phyloP scores from a whole-genome alignment of 2,329 filamentous ascomycete species.

The Amauroascus verrucosus region DNA sequence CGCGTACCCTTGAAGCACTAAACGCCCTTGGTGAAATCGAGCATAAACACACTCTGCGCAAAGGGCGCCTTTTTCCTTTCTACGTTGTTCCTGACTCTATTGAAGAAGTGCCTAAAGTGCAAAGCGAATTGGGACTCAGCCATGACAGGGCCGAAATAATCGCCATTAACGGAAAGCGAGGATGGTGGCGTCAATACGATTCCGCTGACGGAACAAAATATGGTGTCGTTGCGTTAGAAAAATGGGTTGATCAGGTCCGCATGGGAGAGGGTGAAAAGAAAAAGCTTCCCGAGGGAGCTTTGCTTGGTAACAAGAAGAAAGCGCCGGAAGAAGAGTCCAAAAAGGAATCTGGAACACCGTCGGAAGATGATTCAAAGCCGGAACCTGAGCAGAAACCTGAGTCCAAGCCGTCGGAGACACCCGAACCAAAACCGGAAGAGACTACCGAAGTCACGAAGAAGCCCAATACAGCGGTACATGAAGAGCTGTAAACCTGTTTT shows the following conservation, averaged over 20 bases:
- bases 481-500: constrained; percentile 30
- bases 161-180: constrained; percentile 71
- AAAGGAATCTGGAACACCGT: constrained; percentile 49
- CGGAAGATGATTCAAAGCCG: constrained; percentile 11
- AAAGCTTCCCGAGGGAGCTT: constrained; percentile 55
- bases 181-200: constrained; percentile 72
- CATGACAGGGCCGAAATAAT: constrained; percentile 55
- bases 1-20: constrained; percentile 44
- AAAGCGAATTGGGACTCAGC: constrained; percentile 53
- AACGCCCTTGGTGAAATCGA: constrained; percentile 60
- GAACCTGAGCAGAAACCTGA: constrained; percentile 18
- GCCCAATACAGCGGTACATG: constrained; percentile 32
- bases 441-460: constrained; percentile 11
- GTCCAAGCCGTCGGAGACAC: not conserved
- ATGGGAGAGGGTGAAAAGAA: constrained; percentile 77
- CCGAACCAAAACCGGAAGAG: constrained; percentile 18
- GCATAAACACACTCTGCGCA: constrained; percentile 59
- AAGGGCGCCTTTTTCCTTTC: constrained; percentile 69
- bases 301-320: constrained; percentile 35
- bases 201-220: constrained; percentile 44
- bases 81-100: constrained; percentile 60
- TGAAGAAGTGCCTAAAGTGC: constrained; percentile 45
- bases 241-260: constrained; percentile 83
- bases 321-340: constrained; percentile 47
- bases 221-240: constrained; percentile 53